Percentiles rank a stretch among this genome's conserved stretches.
phyloP scores from a whole-genome alignment of 2,329 filamentous ascomycete species.

The Cercospora zeina region DNA sequence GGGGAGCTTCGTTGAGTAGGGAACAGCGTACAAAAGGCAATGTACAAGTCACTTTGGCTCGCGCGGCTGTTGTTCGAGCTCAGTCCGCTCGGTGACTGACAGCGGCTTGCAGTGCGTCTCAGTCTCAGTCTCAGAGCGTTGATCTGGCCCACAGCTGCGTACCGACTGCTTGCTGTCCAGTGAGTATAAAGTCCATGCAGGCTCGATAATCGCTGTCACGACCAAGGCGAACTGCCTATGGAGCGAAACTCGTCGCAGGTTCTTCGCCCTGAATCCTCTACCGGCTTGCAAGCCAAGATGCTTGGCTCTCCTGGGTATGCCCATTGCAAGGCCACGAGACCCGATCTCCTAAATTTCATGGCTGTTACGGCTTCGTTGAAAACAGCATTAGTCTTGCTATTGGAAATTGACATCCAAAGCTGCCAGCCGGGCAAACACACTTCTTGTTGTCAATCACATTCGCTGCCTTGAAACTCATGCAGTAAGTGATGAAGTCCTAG shows the following conservation, averaged over 20 bases:
- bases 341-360: not conserved
- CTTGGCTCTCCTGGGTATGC: not conserved
- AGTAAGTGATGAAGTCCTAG: slow-evolving; percentile 46
- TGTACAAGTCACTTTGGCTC: not conserved
- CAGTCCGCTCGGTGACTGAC: not conserved
- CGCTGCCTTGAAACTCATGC: slow-evolving; percentile 15
- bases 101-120: not conserved
- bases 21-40: not conserved
- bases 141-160: too few relatives aligned
- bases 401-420: too few relatives aligned
- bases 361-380: too few relatives aligned
- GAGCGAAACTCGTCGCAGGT: too few relatives aligned
- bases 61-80: not conserved
- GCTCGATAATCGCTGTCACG: too few relatives aligned
- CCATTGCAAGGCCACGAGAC: not conserved
- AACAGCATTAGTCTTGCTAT: too few relatives aligned
- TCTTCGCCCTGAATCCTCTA: too few relatives aligned
- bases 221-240: too few relatives aligned
- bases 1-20: slow-evolving; percentile 59
- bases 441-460: not conserved
- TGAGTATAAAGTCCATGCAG: not conserved
- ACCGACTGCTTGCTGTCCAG: too few relatives aligned
- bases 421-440: not conserved
- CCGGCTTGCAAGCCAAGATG: too few relatives aligned
- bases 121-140: not conserved